Percentiles rank a stretch among this genome's conserved stretches.
These are phyloP conservation scores for Cutaneotrichosporon arboriforme DNA, from an alignment of 1,284 basidiomycete species.

Conservation along the genomic window DNA sequence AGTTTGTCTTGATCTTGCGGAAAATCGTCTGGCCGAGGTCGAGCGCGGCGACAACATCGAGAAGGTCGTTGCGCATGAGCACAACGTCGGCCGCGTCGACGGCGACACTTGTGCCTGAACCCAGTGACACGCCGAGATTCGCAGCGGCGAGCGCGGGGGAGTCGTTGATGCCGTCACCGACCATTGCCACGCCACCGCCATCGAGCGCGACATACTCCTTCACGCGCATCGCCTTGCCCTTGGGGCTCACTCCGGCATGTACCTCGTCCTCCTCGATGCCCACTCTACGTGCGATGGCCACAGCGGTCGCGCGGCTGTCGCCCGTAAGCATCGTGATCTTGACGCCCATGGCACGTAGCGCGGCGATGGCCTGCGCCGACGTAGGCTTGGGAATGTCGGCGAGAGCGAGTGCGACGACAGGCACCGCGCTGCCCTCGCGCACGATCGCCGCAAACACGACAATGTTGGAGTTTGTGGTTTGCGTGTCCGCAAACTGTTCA, in stretches of 20 bases:
- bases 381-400: slow-evolving; percentile 78
- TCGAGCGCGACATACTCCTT: slow-evolving; percentile 62
- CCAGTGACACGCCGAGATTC: slow-evolving; percentile 91
- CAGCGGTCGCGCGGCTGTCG: slow-evolving; percentile 72
- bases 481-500: slow-evolving; percentile 59
- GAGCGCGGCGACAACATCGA: slow-evolving; percentile 94
- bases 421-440: slow-evolving; percentile 47
- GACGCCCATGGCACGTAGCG: slow-evolving; percentile 78
- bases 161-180: slow-evolving; percentile 99
- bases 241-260: slow-evolving; percentile 83
- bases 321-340: slow-evolving; percentile 88
- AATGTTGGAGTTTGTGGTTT: slow-evolving; percentile 68
- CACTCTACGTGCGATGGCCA: slow-evolving; percentile 77
- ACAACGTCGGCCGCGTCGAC: slow-evolving; percentile 98
- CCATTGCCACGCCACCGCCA: slow-evolving; percentile 85
- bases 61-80: slow-evolving; percentile 89
- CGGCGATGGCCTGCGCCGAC: slow-evolving; percentile 69
- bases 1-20: slow-evolving; percentile 73
- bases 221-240: slow-evolving; percentile 81
- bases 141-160: slow-evolving; percentile 93
- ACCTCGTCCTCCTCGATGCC: slow-evolving; percentile 75
- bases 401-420: slow-evolving; percentile 67
- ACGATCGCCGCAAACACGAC: slow-evolving; percentile 73
- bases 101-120: slow-evolving; percentile 91
- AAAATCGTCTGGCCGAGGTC: slow-evolving; percentile 87